Percentiles rank a stretch among this genome's conserved stretches.
phyloP scores from a whole-genome alignment of 192 early-diverging fungal genomes.

The Ambispora gerdemannii region DNA sequence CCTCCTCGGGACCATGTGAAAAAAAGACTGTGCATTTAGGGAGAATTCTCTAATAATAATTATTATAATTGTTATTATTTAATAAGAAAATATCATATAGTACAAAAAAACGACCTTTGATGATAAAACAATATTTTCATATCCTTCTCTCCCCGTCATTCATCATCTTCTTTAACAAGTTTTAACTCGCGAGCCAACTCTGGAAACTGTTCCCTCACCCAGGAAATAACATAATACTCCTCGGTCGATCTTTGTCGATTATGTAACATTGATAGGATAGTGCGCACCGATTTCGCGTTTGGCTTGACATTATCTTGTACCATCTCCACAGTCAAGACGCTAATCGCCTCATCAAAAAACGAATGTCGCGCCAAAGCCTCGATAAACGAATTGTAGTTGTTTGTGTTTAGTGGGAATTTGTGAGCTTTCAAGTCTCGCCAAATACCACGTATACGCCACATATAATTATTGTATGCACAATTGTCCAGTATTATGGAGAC shows the following conservation, averaged over 20 bases:
- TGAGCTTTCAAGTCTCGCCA: conserved; percentile 35
- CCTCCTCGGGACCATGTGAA: too few species aligned
- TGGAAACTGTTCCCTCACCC: conserved; percentile 21
- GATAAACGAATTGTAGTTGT: conserved; percentile 44
- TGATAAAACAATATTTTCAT: too few species aligned
- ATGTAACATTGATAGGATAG: conserved; percentile 26
- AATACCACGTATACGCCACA: conserved; percentile 27
- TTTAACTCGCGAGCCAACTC: conserved; percentile 24
- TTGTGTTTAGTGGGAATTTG: conserved; percentile 33
- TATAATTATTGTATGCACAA: conserved; percentile 35
- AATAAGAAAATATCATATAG: too few species aligned
- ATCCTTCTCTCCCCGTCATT: too few species aligned
- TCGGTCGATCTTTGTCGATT: neutral
- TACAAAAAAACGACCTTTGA: too few species aligned
- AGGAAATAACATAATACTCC: conserved; percentile 23
- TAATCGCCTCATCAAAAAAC: conserved; percentile 22
- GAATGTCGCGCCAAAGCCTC: conserved; percentile 39
- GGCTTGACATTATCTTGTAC: neutral
- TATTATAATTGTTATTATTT: too few species aligned
- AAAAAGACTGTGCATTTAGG: too few species aligned
- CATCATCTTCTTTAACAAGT: too few species aligned
- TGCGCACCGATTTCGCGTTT: neutral
- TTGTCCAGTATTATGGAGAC: conserved; percentile 43
- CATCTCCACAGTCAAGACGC: conserved; percentile 16
- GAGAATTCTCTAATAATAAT: too few species aligned